Evolutionary conservation across 2,329 filamentous ascomycete genomes (phyloP), one percentile per base, ranked within the genome.

Genomic region (Colletotrichum tropicicola): DNA sequence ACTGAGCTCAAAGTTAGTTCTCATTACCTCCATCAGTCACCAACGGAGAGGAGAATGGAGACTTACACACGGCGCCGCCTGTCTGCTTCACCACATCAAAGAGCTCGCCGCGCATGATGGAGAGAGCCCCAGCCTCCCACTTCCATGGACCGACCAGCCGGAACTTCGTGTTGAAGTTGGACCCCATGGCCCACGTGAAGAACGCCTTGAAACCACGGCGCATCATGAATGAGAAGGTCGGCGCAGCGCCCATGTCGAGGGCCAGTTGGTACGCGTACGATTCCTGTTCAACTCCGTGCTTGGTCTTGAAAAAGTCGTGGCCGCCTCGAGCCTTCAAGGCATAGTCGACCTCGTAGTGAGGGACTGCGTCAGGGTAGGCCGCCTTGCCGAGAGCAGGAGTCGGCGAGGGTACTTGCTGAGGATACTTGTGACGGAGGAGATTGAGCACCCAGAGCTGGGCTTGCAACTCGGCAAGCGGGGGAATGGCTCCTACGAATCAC

Each of bases 141-240:
- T 74, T 75, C 81, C 80, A 83, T 0, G 82, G 82, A 0, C 81
- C 81, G 0, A 79, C 70, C 3, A 85, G 69, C 5, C 81, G 75
- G 59, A 85, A 85, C 65, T 85, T 85, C 30, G 79, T 72, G 58
- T 83, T 84, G 69, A 85, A 81, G 70, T 84, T 83, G 28, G 81
- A 76, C 0, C 82, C 78, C 71, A 84, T 78, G 2, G 82, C 81
- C 82, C 83, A 85, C 0, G 77, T 78, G 57, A 77, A 78, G 6
- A 78, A 73, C 8, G 81, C 57, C 62, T 77, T 79, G 43, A 68
- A 70, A 4, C 78, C 75, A 49, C 75, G 72, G 10, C 67, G 69
- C 57, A 76, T 54, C 5, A 83, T 71, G 28, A 79, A 71, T 0
- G 66, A 61, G 13, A 80, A 71, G 1, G 70, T 75, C 0, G 82